These are phyloP conservation scores for Hyphopichia burtonii DNA, from an alignment of 1,139 yeast genomes.

Conservation along the genomic window DNA sequence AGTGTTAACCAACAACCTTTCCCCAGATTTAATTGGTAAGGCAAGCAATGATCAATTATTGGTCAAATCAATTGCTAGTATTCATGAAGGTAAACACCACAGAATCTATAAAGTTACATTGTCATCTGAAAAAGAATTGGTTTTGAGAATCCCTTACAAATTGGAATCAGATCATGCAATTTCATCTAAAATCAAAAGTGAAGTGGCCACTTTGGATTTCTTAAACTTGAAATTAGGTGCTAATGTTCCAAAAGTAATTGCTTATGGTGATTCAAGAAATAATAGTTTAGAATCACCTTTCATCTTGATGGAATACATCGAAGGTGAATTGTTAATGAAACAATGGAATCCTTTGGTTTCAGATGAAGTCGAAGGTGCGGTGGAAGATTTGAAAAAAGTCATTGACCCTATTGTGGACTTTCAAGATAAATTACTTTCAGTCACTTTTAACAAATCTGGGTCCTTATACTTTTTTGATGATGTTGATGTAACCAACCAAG, in stretches of 20 bases:
- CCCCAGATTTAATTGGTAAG: slow-evolving; percentile 39
- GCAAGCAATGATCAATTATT: slow-evolving; percentile 39
- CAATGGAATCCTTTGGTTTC: slow-evolving; percentile 80
- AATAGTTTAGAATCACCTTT: slow-evolving; percentile 73
- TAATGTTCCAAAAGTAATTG: slow-evolving; percentile 71
- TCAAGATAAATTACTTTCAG: slow-evolving; percentile 49
- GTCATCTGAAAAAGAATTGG: slow-evolving; percentile 59
- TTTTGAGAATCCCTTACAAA: slow-evolving; percentile 84
- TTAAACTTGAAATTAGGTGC: slow-evolving; percentile 51
- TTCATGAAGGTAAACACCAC: slow-evolving; percentile 94
- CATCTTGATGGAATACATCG: slow-evolving; percentile 73
- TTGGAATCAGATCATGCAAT: slow-evolving; percentile 63
- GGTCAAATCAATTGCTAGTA: slow-evolving; percentile 72
- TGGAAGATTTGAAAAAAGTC: slow-evolving; percentile 51
- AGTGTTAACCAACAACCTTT: slow-evolving; percentile 47
- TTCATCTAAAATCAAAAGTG: slow-evolving; percentile 72
- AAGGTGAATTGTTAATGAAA: slow-evolving; percentile 81
- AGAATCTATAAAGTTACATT: slow-evolving; percentile 74
- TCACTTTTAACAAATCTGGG: slow-evolving; percentile 71
- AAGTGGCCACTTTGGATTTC: slow-evolving; percentile 92
- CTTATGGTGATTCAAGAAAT: slow-evolving; percentile 63
- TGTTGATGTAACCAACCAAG: slow-evolving; percentile 41
- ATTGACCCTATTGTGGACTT: slow-evolving; percentile 63
- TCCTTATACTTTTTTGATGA: slow-evolving; percentile 75
- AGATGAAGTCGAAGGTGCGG: slow-evolving; percentile 34